Evolutionary conservation across 148 eudicot species (phyloP).

Genomic region (Heliosperma pusillum): DNA sequence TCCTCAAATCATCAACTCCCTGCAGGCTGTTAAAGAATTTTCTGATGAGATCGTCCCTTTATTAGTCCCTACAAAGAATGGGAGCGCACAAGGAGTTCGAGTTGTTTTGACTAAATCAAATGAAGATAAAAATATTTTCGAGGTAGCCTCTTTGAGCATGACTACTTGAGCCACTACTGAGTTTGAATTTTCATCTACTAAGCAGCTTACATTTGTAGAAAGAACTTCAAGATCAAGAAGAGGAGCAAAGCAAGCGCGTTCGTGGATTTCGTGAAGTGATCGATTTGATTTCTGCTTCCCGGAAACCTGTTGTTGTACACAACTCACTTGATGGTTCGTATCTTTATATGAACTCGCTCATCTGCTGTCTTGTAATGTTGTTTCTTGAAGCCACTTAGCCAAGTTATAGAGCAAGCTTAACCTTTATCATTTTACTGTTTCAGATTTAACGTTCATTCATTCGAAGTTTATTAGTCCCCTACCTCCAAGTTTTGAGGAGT

Average conservation of each 20-base stretch:
- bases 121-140: conserved; percentile 61
- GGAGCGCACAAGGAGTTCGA: conserved; percentile 67
- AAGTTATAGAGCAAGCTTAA: neutral
- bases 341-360: conserved; percentile 18
- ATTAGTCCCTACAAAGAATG: conserved; percentile 51
- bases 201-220: conserved; percentile 31
- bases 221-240: conserved; percentile 60
- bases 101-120: conserved; percentile 73
- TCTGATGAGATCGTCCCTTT: conserved; percentile 68
- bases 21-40: conserved; percentile 56
- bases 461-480: conserved; percentile 79
- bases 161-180: conserved; percentile 1
- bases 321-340: conserved; percentile 82
- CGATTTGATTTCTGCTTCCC: conserved; percentile 78
- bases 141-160: conserved; percentile 37
- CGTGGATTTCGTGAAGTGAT: conserved; percentile 97
- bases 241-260: conserved; percentile 53
- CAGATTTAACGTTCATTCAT: conserved; percentile 80
- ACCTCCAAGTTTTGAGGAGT: conserved; percentile 65
- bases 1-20: conserved; percentile 14
- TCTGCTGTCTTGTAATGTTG: neutral
- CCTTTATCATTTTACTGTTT: conserved; percentile 23
- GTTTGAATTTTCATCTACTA: neutral
- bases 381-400: conserved; percentile 5
- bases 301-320: conserved; percentile 85